Evolutionary conservation across 2,329 filamentous ascomycete species (phyloP).

Genomic region (Microdochium nivale): DNA sequence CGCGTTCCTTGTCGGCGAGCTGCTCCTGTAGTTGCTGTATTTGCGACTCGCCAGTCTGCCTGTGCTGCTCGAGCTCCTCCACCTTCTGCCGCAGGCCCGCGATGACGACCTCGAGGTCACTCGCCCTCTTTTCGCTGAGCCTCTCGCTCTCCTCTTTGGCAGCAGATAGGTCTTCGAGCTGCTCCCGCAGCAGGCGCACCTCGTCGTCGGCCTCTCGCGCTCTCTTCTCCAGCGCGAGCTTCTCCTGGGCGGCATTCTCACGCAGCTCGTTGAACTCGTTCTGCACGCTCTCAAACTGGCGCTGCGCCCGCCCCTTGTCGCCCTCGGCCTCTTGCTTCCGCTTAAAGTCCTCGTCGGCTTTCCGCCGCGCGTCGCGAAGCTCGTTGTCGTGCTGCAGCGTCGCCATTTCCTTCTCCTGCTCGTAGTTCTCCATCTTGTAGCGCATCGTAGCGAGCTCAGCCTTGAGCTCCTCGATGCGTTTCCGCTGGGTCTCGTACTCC

Average conservation of each 20-base stretch:
- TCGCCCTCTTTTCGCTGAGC: constrained; percentile 43
- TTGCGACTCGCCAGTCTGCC: constrained; percentile 43
- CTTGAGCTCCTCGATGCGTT: constrained; percentile 67
- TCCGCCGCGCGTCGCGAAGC: constrained; percentile 67
- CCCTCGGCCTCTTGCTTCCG: constrained; percentile 50
- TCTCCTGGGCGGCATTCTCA: constrained; percentile 42
- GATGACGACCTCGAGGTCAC: constrained; percentile 45
- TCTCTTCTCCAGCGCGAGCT: constrained; percentile 58
- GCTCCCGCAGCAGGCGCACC: constrained; percentile 66
- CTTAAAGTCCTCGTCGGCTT: constrained; percentile 80
- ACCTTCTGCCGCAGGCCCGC: constrained; percentile 35
- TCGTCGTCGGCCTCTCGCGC: constrained; percentile 66
- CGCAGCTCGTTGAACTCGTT: constrained; percentile 44
- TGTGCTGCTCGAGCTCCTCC: constrained; percentile 52
- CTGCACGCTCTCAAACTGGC: constrained; percentile 40
- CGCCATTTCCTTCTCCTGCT: constrained; percentile 78
- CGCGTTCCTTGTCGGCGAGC: constrained; percentile 58
- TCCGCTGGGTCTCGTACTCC: constrained; percentile 48
- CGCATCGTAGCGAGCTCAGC: constrained; percentile 81
- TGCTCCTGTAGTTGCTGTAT: constrained; percentile 57
- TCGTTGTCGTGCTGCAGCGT: constrained; percentile 76
- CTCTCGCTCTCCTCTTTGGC: constrained; percentile 64
- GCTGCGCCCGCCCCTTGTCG: constrained; percentile 38
- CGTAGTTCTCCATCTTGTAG: constrained; percentile 79
- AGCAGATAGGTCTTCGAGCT: constrained; percentile 62